Conservation (phyloP, 352 stramenopile species). For the Elongisporangium prolatum region DNA sequence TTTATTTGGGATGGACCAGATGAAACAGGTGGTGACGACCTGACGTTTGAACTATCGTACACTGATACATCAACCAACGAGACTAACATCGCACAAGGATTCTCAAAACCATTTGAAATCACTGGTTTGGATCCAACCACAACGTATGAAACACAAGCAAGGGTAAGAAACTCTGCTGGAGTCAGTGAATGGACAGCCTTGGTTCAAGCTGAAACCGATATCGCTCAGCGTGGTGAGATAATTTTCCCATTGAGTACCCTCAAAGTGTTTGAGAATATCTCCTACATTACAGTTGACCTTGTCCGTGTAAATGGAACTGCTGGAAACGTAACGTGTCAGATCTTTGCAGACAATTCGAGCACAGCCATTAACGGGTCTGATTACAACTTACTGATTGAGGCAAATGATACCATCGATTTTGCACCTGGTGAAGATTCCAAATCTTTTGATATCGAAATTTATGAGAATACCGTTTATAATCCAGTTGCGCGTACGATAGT, state of each 20-base stretch:
- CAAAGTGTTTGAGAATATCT: conserved; percentile 38
- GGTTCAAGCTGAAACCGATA: conserved; percentile 27
- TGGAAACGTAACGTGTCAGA: conserved; percentile 33
- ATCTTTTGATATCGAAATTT: conserved; percentile 31
- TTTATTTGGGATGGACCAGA: conserved; percentile 31
- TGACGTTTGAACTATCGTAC: conserved; percentile 32
- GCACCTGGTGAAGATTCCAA: conserved; percentile 25
- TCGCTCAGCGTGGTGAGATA: conserved; percentile 37
- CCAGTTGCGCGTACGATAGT: conserved; percentile 14
- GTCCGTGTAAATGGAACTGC: conserved; percentile 44
- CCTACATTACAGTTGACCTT: conserved; percentile 24
- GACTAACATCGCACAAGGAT: neutral
- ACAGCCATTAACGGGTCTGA: conserved; percentile 25
- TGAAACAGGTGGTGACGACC: conserved; percentile 33
- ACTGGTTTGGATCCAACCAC: conserved; percentile 22
- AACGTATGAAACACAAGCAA: conserved; percentile 28
- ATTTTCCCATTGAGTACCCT: conserved; percentile 11
- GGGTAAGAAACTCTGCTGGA: conserved; percentile 34
- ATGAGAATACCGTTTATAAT: conserved; percentile 39
- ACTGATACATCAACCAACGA: conserved; percentile 3
- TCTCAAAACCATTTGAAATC: conserved; percentile 12
- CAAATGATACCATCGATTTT: conserved; percentile 25
- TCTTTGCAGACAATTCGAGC: conserved; percentile 11
- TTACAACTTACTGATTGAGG: conserved; percentile 19
- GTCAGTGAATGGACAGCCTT: conserved; percentile 25